Percentiles rank a stretch among this genome's conserved stretches.
phyloP scores from a whole-genome alignment of 768 basidiomycete species.

The Pulveroboletus frians region DNA sequence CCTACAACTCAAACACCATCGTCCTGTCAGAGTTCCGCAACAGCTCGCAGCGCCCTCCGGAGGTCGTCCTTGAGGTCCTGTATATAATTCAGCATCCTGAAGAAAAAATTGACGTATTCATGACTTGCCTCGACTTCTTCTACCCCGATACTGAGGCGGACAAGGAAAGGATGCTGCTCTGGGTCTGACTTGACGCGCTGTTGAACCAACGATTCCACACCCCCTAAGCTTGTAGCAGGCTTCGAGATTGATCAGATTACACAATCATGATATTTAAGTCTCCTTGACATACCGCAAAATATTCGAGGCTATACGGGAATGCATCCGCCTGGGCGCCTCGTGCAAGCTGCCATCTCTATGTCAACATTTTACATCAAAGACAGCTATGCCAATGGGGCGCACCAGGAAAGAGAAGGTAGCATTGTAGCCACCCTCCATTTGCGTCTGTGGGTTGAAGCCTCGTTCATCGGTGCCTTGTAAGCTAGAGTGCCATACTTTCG shows the following conservation, averaged over 20 bases:
- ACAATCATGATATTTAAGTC: not conserved
- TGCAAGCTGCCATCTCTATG: constrained; percentile 37
- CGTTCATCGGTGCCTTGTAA: constrained; percentile 57
- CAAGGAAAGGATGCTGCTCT: constrained; percentile 55
- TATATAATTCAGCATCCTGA: constrained; percentile 10
- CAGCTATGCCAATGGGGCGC: constrained; percentile 14
- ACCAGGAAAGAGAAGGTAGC: constrained; percentile 70
- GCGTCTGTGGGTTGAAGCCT: constrained; percentile 60
- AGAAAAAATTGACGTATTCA: not conserved
- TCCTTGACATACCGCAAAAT: constrained; percentile 59
- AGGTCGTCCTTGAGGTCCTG: constrained; percentile 74
- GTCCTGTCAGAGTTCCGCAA: constrained; percentile 20
- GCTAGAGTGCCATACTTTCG: constrained; percentile 72
- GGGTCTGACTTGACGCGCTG: constrained; percentile 61
- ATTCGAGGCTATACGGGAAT: constrained; percentile 60
- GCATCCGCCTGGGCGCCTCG: constrained; percentile 46
- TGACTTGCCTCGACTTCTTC: constrained; percentile 66
- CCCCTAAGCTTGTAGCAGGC: constrained; percentile 83
- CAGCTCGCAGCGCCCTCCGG: constrained; percentile 45
- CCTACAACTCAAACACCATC: too few species aligned
- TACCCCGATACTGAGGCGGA: constrained; percentile 77
- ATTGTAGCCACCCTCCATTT: constrained; percentile 76
- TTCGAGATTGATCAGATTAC: constrained; percentile 24
- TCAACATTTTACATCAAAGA: not conserved
- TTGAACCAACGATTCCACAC: constrained; percentile 81